phyloP scores from a whole-genome alignment of 1,284 basidiomycete genomes.

The Puccinia hordei region DNA sequence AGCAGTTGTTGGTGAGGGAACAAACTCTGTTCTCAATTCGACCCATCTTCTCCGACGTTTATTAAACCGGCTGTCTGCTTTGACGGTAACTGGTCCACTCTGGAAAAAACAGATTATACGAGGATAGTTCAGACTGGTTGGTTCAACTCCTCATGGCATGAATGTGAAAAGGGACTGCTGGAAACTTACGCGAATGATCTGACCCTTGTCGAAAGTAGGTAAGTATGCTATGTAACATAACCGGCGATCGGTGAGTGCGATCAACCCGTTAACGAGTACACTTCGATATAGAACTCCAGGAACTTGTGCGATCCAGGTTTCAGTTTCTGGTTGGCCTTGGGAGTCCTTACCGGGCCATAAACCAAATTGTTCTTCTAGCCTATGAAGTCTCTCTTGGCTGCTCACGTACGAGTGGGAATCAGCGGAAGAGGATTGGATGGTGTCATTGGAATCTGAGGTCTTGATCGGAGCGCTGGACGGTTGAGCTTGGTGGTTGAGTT shows the following conservation, averaged over 20 bases:
- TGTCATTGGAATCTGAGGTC: neutral
- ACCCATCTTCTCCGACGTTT: slow-evolving; percentile 45
- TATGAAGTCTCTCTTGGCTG: slow-evolving; percentile 18
- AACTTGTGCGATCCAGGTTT: slow-evolving; percentile 53
- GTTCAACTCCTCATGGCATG: neutral
- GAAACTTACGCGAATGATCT: slow-evolving; percentile 42
- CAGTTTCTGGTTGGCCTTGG: slow-evolving; percentile 51
- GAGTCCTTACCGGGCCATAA: slow-evolving; percentile 51
- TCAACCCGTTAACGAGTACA: slow-evolving; percentile 56
- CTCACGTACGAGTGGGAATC: neutral
- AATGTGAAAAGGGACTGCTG: neutral
- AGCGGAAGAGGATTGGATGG: neutral
- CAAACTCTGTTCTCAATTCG: slow-evolving; percentile 47
- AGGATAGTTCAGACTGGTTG: neutral
- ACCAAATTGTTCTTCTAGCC: slow-evolving; percentile 56
- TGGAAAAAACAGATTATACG: neutral
- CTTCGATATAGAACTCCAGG: slow-evolving; percentile 55
- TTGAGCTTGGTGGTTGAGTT: neutral
- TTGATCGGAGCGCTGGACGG: neutral
- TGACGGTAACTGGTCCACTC: slow-evolving; percentile 47
- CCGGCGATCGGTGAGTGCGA: slow-evolving; percentile 56
- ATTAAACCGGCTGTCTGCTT: slow-evolving; percentile 26
- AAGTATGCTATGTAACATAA: slow-evolving; percentile 57
- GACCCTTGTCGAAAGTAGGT: slow-evolving; percentile 46
- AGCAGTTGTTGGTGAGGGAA: slow-evolving; percentile 5